Evolutionary conservation across 2,329 filamentous ascomycete species (phyloP), one percentile per base, ranked within the genome.

Genomic region (Ophidiomyces ophidiicola): DNA sequence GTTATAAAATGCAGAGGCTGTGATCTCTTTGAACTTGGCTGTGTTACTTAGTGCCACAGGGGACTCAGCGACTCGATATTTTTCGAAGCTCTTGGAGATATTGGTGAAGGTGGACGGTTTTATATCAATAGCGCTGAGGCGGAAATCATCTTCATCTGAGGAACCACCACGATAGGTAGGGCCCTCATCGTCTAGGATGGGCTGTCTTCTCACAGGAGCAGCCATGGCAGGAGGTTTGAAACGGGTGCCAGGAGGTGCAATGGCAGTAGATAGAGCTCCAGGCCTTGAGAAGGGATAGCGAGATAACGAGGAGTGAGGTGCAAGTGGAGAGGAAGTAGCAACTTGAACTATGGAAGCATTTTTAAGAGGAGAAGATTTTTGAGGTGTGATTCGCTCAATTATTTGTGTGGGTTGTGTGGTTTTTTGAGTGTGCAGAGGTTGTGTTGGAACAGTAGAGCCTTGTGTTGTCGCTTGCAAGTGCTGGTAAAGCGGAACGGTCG

Each of bases 271-370:
- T 30, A 80, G 53, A 21, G 67, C 57, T 31, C 64, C 65, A 51
- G 56, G 55, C 49, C 54, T 50, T 50, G 53, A 50, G 32, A 40
- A 47, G 43, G 50, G 48, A 42, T 39, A 53, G 39, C 55, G 56
- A 24, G 61, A 57, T 24, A 64, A 57, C 17, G 58, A 58, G 29
- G 64, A 57, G 10, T 62, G 56, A n/a, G 65, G 59, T 43, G 72
- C 71, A 42, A 78, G 70, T 1, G 86, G 87, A 1, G 88, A 94
- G 2, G 87, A 94, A n/a, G 84, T 83, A 20, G 80, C 78, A 2
- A 94, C 87, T 58, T 94, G 87, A 41, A 94, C 66, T 36, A 71
- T 55, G 25, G 68, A 56, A 34, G 57, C 49, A 39, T 52, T 45
- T 42, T 48, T 52, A 1, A 52, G 50, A 33, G 55, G 55, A 32